Percentiles rank a stretch among this genome's conserved stretches.
Conservation (phyloP, 2,329 filamentous ascomycete genomes). For the Fusarium torreyae region DNA sequence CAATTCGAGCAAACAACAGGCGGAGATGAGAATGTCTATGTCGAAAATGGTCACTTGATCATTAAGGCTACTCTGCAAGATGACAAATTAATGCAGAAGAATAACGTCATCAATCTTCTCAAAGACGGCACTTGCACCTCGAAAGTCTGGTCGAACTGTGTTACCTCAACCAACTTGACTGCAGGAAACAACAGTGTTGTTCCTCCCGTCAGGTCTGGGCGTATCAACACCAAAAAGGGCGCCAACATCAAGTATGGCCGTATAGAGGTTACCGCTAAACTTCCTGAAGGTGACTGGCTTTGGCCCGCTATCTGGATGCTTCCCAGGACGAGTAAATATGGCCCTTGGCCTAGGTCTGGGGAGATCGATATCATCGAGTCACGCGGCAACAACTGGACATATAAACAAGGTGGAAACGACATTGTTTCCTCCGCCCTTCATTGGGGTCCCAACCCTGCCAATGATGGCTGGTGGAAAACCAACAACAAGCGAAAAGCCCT, state of each 20-base stretch:
- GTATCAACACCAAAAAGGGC: constrained; percentile 81
- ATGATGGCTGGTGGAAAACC: constrained; percentile 87
- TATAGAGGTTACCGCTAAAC: constrained; percentile 82
- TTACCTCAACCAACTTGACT: constrained; percentile 81
- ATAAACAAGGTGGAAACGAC: constrained; percentile 84
- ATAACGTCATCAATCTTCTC: constrained; percentile 78
- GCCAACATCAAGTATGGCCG: constrained; percentile 84
- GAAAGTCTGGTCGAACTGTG: constrained; percentile 68
- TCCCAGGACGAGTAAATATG: constrained; percentile 80
- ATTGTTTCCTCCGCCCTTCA: constrained; percentile 84
- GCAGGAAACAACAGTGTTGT: constrained; percentile 79
- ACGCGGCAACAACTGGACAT: constrained; percentile 86
- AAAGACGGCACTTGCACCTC: constrained; percentile 78
- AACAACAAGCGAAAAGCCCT: constrained; percentile 83
- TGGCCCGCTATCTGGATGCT: constrained; percentile 96
- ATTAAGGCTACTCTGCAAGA: constrained; percentile 87
- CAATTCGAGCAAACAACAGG: constrained; percentile 85
- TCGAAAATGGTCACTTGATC: constrained; percentile 77
- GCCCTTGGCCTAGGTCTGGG: constrained; percentile 82
- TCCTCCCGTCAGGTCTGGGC: constrained; percentile 82
- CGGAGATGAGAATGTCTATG: constrained; percentile 80
- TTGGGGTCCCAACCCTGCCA: constrained; percentile 80
- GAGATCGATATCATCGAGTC: constrained; percentile 89
- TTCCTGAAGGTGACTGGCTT: constrained; percentile 86
- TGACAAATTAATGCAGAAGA: constrained; percentile 72